These are phyloP conservation scores for Talaromyces sp. DNA, from an alignment of 2,329 filamentous ascomycete species.

Conservation along the genomic window DNA sequence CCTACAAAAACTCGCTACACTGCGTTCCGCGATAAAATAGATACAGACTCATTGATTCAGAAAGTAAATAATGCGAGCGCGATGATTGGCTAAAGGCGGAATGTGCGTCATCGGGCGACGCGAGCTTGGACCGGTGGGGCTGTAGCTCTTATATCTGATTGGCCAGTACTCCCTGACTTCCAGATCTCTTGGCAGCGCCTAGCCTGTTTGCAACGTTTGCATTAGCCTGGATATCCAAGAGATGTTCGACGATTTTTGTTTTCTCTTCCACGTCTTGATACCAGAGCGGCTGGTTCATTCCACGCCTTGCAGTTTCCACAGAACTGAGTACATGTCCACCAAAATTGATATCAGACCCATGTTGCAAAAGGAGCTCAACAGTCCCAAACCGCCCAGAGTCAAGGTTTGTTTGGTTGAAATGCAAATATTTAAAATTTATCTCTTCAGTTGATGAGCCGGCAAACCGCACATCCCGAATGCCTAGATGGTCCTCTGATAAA, in stretches of 20 bases:
- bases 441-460: no score
- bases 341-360: background rate
- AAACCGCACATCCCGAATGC: no score
- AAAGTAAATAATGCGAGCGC: background rate
- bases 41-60: no score
- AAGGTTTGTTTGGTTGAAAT: no score
- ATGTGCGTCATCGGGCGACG: background rate
- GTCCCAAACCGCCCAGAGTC: background rate
- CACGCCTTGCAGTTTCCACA: no score
- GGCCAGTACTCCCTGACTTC: background rate
- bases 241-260: background rate
- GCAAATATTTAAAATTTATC: no score
- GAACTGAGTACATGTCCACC: background rate
- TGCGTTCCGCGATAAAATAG: no score
- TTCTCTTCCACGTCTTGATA: background rate
- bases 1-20: no score
- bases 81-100: background rate
- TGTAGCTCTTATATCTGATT: background rate
- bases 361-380: background rate
- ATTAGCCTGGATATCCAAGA: background rate
- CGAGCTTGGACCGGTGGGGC: background rate
- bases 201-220: no score
- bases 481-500: no score
- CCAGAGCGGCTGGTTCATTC: background rate
- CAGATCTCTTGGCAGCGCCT: background rate